These are phyloP conservation scores for Xylaria sp. DNA, from an alignment of 2,329 filamentous ascomycete genomes.

Conservation along the genomic window DNA sequence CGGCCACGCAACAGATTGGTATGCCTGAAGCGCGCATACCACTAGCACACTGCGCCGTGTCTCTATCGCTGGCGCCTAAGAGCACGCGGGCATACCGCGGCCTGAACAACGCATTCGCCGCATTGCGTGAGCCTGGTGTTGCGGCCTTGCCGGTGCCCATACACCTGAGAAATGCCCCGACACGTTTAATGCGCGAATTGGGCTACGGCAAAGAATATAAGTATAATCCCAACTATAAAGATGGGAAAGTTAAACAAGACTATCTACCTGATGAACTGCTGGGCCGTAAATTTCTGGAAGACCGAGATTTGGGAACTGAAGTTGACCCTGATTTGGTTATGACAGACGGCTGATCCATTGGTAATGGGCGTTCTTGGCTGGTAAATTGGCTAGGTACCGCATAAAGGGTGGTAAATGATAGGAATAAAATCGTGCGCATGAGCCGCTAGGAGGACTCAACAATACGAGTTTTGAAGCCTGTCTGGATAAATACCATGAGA, in stretches of 20 bases:
- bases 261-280: conserved; percentile 85
- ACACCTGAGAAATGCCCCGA: conserved; percentile 92
- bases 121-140: conserved; percentile 83
- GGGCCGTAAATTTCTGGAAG: conserved; percentile 80
- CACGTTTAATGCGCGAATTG: conserved; percentile 90
- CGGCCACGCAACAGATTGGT: conserved; percentile 90
- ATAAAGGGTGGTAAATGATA: conserved; percentile 12
- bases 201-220: conserved; percentile 94
- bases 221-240: conserved; percentile 90
- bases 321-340: conserved; percentile 75
- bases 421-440: conserved; percentile 9
- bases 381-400: conserved; percentile 3
- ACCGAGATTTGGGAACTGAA: conserved; percentile 80
- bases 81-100: conserved; percentile 87
- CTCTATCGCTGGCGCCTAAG: conserved; percentile 83
- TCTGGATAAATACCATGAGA: conserved; percentile 14
- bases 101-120: conserved; percentile 81
- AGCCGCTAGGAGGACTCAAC: background rate
- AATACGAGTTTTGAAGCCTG: conserved; percentile 6
- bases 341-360: conserved; percentile 45
- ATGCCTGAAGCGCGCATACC: conserved; percentile 96
- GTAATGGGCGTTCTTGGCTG: conserved; percentile 4
- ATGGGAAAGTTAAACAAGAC: conserved; percentile 85
- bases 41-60: conserved; percentile 86
- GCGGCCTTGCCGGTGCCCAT: conserved; percentile 84